Base-by-base conservation (phyloP, 2,329 filamentous ascomycete species). In the Botrytis elliptica region DNA sequence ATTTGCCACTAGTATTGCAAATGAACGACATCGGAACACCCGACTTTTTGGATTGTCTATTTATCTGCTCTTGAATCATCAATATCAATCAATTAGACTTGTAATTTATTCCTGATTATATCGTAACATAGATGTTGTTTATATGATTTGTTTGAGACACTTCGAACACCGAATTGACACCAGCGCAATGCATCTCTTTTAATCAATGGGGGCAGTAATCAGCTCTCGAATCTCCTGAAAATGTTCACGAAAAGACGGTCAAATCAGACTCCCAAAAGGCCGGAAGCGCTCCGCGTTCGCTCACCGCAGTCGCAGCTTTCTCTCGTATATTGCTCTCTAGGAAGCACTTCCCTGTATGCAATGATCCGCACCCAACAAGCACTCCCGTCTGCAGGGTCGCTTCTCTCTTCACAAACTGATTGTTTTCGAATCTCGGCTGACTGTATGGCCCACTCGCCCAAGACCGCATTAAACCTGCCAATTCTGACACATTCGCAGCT, bases 1-100 rank as follows among this genome's bases (percentile, higher is more conserved):
- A 44, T 25, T 70, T 70, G n/a, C 68, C 68, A 70, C 29, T 29
- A 40, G 33, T 46, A 44, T 46, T 38, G 18, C 49, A 42, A 49
- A 29, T 33, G 10, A 20, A 67, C 10, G 29, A 20, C 64, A 36
- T 49, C 52, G 52, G 52, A 57, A 29, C 16, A 29, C 49, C n/a
- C 14, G 10, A 49, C 9, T n/a, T 63, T 38, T 18, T 63, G 36
- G 63, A 66, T 33, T 33, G 10, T 25, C 29, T 46, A 46, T 66
- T 46, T 65, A 65, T 66, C 8, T 66, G 20, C n/a, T 57, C n/a
- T 33, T 57, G 14, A 57, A 66, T 46, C 40, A 46, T 46, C 40
- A n/a, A 12, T 46, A 25, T 36, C 6, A 7, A 65, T 65, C 16
- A 9, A 46, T 66, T 20, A 46, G 16, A 46, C 33, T 46, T 16